Evolutionary conservation across 345 rosid species (phyloP).

Genomic region (Fremontodendron californicum): DNA sequence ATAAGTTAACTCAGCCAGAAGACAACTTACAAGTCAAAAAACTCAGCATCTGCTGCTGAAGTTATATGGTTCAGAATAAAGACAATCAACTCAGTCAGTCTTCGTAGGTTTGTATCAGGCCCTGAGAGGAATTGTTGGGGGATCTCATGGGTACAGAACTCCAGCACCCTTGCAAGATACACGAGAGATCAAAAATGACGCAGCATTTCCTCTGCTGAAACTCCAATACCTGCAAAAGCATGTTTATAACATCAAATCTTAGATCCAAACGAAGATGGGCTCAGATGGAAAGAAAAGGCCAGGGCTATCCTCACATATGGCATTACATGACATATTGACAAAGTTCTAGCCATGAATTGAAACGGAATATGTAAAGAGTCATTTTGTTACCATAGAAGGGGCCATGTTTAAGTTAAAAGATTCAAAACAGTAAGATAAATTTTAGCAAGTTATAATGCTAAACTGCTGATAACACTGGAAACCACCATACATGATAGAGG

Average conservation of each 20-base stretch:
- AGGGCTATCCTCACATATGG: background rate
- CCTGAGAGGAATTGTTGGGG: constrained; percentile 80
- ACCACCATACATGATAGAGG: too few species aligned
- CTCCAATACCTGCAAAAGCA: too few species aligned
- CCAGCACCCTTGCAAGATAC: constrained; percentile 85
- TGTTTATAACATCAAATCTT: background rate
- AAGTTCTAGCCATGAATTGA: background rate
- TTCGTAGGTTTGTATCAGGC: constrained; percentile 74
- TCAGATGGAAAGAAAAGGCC: constrained; percentile 7
- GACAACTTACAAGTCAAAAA: constrained; percentile 76
- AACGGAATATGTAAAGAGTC: background rate
- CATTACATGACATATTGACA: background rate
- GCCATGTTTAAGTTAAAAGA: too few species aligned
- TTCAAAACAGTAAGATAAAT: too few species aligned
- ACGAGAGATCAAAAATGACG: constrained; percentile 83
- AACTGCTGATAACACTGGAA: too few species aligned
- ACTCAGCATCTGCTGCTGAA: constrained; percentile 78
- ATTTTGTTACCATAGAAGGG: background rate
- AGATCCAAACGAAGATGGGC: background rate
- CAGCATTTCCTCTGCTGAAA: too few species aligned
- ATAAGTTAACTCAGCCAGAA: background rate
- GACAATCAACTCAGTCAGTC: constrained; percentile 76
- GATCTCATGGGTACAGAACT: constrained; percentile 77
- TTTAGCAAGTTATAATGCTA: too few species aligned
- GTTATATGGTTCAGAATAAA: constrained; percentile 79